Evolutionary conservation across 345 rosid genomes (phyloP).

Genomic region (Salix exigua): DNA sequence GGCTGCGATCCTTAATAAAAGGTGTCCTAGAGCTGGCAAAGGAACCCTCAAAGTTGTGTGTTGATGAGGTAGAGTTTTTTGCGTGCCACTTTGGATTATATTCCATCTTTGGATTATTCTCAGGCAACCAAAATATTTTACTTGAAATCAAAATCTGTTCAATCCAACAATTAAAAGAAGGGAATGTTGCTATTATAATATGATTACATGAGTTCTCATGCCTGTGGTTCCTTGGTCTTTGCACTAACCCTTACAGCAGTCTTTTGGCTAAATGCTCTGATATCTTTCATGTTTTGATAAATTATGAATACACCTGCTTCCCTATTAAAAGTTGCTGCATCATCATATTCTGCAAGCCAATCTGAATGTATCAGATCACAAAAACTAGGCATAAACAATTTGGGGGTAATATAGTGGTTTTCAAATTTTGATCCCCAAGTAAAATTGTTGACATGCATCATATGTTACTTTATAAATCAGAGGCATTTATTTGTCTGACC

Average conservation of each 20-base stretch:
- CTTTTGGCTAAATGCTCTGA: background rate
- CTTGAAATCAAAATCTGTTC: background rate
- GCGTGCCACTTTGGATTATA: background rate
- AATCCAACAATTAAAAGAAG: background rate
- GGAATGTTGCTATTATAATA: background rate
- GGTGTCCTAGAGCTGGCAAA: constrained; percentile 94
- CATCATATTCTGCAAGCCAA: background rate
- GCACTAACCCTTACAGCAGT: background rate
- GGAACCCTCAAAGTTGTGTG: constrained; percentile 91
- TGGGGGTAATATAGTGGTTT: background rate
- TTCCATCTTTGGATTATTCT: background rate
- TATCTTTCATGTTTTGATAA: background rate
- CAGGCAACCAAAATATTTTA: background rate
- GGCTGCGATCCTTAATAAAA: constrained; percentile 92
- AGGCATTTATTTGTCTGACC: background rate
- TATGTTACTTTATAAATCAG: background rate
- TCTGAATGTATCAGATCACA: background rate
- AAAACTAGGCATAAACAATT: background rate
- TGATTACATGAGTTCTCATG: background rate
- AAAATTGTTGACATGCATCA: background rate
- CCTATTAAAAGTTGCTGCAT: background rate
- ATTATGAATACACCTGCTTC: background rate
- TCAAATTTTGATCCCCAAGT: background rate
- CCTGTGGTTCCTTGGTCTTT: background rate
- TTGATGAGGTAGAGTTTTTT: constrained; percentile 71